Evolutionary conservation across 805 yeast genomes (phyloP).

Genomic region (Limtongia smithiae): DNA sequence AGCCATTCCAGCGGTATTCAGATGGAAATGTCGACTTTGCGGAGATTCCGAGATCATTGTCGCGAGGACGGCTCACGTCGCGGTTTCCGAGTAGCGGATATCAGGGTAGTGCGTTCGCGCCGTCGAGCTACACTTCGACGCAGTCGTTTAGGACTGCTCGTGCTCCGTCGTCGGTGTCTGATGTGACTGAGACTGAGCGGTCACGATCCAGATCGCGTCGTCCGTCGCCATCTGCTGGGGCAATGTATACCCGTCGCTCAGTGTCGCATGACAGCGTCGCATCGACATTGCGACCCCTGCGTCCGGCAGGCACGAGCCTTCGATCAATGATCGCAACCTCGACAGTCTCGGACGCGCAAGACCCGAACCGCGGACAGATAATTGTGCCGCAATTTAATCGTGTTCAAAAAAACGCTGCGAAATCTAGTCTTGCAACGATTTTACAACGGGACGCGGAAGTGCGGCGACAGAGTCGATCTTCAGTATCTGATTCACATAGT

Average conservation of each 20-base stretch:
- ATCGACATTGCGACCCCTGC: background rate
- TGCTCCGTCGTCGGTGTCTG: constrained; percentile 19
- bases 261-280: background rate
- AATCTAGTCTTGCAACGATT: constrained; percentile 12
- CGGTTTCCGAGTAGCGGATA: constrained; percentile 3
- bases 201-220: constrained; percentile 6
- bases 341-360: no score
- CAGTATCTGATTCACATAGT: background rate
- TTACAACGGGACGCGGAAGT: constrained; percentile 18
- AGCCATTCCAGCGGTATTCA: constrained; percentile 15
- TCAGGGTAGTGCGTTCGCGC: constrained; percentile 17
- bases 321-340: no score
- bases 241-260: background rate
- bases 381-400: constrained; percentile 21
- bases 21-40: background rate
- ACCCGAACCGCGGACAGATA: constrained; percentile 12
- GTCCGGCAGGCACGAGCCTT: no score
- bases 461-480: constrained; percentile 5
- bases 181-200: constrained; percentile 3
- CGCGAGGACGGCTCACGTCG: constrained; percentile 18
- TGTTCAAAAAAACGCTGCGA: constrained; percentile 14
- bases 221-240: constrained; percentile 4
- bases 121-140: constrained; percentile 25
- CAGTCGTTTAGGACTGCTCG: constrained; percentile 27
- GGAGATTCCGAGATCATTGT: constrained; percentile 3